Percentiles rank a stretch among this genome's conserved stretches.
These are phyloP conservation scores for Talaromyces islandicus DNA, from an alignment of 2,329 filamentous ascomycete species.

Conservation along the genomic window DNA sequence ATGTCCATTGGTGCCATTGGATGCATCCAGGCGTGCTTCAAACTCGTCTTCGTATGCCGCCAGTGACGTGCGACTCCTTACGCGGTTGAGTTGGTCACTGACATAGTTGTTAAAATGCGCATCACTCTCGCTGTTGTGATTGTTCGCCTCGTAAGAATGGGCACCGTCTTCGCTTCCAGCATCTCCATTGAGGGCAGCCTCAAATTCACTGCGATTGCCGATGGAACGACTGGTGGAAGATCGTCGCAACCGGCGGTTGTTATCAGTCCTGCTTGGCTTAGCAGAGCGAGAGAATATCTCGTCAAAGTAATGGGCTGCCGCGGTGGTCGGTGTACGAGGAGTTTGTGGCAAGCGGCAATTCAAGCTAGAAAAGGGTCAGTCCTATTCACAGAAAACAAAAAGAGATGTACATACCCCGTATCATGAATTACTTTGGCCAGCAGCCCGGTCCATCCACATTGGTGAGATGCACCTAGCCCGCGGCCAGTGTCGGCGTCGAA, in stretches of 20 bases:
- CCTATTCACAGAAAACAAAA: constrained; percentile 19
- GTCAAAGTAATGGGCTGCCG: constrained; percentile 91
- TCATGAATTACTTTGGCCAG: constrained; percentile 98
- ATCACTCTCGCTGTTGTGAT: constrained; percentile 46
- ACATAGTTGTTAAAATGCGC: constrained; percentile 76
- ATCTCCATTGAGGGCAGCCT: constrained; percentile 35
- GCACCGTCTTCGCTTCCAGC: constrained; percentile 31
- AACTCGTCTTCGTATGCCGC: constrained; percentile 57
- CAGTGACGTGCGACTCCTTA: constrained; percentile 54
- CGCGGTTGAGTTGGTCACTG: constrained; percentile 68
- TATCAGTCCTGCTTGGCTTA: constrained; percentile 35
- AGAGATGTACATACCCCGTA: constrained; percentile 61
- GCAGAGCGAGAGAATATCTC: constrained; percentile 65
- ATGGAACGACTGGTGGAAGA: constrained; percentile 81
- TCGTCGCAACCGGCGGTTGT: constrained; percentile 55
- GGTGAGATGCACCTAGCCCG: constrained; percentile 85
- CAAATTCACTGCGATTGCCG: constrained; percentile 74
- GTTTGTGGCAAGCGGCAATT: constrained; percentile 90
- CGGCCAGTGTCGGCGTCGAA: constrained; percentile 90
- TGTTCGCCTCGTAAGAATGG: constrained; percentile 4
- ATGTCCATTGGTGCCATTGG: constrained; percentile 16
- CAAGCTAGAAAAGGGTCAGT: constrained; percentile 47
- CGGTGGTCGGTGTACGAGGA: constrained; percentile 75
- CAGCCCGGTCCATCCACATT: constrained; percentile 93
- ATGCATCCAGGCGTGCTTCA: constrained; percentile 49